phyloP scores from a whole-genome alignment of 345 rosid species.

The Syzygium jambos region DNA sequence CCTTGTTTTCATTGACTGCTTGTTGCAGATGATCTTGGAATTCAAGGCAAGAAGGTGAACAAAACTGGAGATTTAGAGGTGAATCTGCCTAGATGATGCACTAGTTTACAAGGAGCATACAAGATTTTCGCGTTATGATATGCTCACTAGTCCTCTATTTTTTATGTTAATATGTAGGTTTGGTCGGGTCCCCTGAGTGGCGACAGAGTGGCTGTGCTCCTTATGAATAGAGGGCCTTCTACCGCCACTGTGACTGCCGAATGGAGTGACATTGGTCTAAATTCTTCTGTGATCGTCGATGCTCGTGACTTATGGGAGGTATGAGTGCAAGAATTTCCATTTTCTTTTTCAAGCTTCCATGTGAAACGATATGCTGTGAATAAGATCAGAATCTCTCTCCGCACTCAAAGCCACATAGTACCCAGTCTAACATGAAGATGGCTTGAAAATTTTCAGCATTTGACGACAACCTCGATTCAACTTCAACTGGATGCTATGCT shows the following conservation, averaged over 20 bases:
- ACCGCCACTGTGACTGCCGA: slow-evolving; percentile 37
- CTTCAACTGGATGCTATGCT: slow-evolving; percentile 9
- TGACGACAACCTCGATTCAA: neutral
- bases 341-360: neutral
- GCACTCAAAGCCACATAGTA: neutral
- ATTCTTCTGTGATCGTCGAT: slow-evolving; percentile 26
- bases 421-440: neutral
- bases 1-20: neutral
- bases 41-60: slow-evolving; percentile 75
- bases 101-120: neutral
- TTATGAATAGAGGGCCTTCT: slow-evolving; percentile 44
- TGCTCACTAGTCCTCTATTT: neutral
- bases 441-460: slow-evolving; percentile 1
- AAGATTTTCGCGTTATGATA: neutral
- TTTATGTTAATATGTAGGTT: slow-evolving; percentile 14
- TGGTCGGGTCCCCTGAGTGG: slow-evolving; percentile 76
- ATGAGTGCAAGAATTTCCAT: neutral
- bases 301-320: slow-evolving; percentile 87
- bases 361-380: neutral
- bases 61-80: slow-evolving; percentile 67
- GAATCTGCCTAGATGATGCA: neutral
- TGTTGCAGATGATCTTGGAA: slow-evolving; percentile 54
- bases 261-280: slow-evolving; percentile 67
- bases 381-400: neutral
- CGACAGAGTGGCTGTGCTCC: slow-evolving; percentile 43